These are phyloP conservation scores for Aspergillus indologenus DNA, from an alignment of 495 filamentous ascomycete species.

Conservation along the genomic window DNA sequence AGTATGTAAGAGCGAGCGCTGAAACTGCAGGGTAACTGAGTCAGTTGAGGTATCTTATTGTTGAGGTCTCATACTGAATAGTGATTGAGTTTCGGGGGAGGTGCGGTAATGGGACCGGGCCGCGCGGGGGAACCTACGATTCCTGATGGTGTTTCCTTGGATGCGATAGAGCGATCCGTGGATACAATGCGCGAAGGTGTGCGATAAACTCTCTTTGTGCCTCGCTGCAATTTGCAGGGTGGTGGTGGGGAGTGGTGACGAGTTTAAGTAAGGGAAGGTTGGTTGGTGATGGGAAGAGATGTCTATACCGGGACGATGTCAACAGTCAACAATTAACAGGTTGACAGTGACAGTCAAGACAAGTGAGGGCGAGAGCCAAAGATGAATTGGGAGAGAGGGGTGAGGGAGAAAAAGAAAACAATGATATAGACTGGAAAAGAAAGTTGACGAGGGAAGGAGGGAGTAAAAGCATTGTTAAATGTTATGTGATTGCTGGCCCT, in stretches of 20 bases:
- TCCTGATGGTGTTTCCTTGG: neutral
- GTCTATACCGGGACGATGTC: neutral
- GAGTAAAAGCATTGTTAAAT: constrained; percentile 36
- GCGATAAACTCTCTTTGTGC: no score
- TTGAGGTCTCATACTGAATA: constrained; percentile 1
- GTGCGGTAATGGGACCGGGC: constrained; percentile 10
- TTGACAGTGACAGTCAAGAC: no score
- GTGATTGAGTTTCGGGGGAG: constrained; percentile 8
- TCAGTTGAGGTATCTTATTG: constrained; percentile 3
- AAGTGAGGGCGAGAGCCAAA: neutral
- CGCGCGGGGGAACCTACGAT: constrained; percentile 16
- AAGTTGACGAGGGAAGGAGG: constrained; percentile 20
- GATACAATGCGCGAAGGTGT: neutral
- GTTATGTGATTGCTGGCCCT: constrained; percentile 30
- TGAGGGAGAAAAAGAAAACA: constrained; percentile 9
- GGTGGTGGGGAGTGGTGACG: no score
- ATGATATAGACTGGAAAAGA: constrained; percentile 6
- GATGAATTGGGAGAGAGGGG: neutral
- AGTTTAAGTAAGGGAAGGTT: neutral
- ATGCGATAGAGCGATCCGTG: neutral
- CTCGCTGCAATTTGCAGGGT: no score
- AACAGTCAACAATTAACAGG: no score
- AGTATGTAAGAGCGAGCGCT: constrained; percentile 1
- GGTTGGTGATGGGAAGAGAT: neutral
- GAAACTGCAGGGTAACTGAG: constrained; percentile 9